Percentiles rank a stretch among this genome's conserved stretches.
phyloP scores from a whole-genome alignment of 441 rosid genomes.

The Omphalea diandra region DNA sequence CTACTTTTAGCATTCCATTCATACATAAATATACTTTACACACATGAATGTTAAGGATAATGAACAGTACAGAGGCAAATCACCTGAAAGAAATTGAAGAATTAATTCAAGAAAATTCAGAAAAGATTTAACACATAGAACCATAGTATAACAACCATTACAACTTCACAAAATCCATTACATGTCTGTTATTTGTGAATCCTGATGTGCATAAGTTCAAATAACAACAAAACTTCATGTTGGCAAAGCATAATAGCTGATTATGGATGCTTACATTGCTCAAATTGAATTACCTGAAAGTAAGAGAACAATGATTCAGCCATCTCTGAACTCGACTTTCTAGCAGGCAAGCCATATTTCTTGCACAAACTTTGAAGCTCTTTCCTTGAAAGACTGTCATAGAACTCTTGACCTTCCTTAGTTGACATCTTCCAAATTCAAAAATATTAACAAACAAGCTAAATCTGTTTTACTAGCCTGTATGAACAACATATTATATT shows the following conservation, averaged over 20 bases:
- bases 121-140: background rate
- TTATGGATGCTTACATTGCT: no score
- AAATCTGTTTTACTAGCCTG: background rate
- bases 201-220: background rate
- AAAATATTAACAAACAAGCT: conserved; percentile 15
- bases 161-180: background rate
- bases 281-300: conserved; percentile 40
- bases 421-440: conserved; percentile 46
- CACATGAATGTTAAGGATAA: background rate
- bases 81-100: no score
- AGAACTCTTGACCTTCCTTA: conserved; percentile 42
- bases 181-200: background rate
- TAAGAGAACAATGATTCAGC: conserved; percentile 51
- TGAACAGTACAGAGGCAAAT: background rate
- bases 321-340: conserved; percentile 63
- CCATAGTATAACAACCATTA: background rate
- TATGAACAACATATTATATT: background rate
- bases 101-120: background rate
- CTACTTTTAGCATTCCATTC: background rate
- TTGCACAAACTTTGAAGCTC: conserved; percentile 76
- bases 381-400: conserved; percentile 53
- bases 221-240: background rate
- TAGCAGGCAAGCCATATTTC: conserved; percentile 64
- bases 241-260: background rate
- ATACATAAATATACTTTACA: background rate